Evolutionary conservation across 139 green algal genomes (phyloP).

Genomic region (Coelastrella sp.): DNA sequence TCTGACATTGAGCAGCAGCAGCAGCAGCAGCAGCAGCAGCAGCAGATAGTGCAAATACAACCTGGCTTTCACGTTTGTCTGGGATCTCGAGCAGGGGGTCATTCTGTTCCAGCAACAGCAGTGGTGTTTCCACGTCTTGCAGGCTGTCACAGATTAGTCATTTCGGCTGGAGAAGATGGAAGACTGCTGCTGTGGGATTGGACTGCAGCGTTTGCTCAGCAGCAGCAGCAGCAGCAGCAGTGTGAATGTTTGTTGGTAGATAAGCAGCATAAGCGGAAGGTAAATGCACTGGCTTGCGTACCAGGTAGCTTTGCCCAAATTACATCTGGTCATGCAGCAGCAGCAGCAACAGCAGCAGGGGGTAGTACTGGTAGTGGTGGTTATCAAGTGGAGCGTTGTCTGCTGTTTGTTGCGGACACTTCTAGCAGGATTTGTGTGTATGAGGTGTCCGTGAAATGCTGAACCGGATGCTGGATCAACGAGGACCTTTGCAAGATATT

Average conservation of each 20-base stretch:
- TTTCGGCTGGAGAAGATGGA: constrained; percentile 3
- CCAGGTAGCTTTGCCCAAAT: background rate
- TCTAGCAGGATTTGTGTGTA: background rate
- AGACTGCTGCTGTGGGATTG: constrained; percentile 17
- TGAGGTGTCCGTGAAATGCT: background rate
- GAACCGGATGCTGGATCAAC: background rate
- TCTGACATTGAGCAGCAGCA: background rate
- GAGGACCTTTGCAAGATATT: background rate
- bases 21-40: constrained; percentile 9
- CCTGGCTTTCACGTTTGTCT: background rate
- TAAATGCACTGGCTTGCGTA: constrained; percentile 24
- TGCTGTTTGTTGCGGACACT: constrained; percentile 7
- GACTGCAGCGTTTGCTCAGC: background rate
- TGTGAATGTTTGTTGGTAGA: constrained; percentile 10
- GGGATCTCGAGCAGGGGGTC: background rate
- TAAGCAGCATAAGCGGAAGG: constrained; percentile 7
- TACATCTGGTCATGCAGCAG: too few species aligned
- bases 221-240: constrained; percentile 19
- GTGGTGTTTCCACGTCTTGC: background rate
- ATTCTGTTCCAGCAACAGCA: constrained; percentile 4
- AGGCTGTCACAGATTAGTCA: background rate
- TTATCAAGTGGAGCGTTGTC: background rate
- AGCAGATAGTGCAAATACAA: background rate
- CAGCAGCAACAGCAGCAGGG: background rate
- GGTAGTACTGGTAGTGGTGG: too few species aligned